Evolutionary conservation across 2,329 filamentous ascomycete genomes (phyloP), one percentile per base, ranked within the genome.

Genomic region (Elsinoe australis): DNA sequence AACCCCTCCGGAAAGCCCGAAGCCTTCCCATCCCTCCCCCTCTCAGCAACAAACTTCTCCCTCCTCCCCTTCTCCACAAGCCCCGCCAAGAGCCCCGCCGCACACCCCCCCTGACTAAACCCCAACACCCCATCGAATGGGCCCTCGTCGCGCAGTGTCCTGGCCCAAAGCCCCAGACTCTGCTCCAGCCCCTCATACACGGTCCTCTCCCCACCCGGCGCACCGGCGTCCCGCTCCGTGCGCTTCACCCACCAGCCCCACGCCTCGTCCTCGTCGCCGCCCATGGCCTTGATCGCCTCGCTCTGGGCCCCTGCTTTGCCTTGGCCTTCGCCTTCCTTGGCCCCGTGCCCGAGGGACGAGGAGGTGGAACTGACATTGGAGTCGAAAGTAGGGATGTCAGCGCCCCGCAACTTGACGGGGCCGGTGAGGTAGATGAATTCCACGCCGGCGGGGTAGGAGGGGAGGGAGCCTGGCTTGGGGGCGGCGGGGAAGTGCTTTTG

Each of bases 101-200:
- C 69, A 1, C 80, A 81, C 4, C 76, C 87, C 14, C 87, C 87
- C 67, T 94, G 87, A 53, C 79, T 85, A 68, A 94, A 94, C 0
- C 87, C 88, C 24, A 89, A 69, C 0, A 90, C 82, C 5, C 82
- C 87, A 59, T 90, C 85, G 34, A 90, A 77, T 1, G 82, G 82
- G 0, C 79, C 83, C 5, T 80, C 75, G 1, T 75, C 72, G 21
- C 68, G 64, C 19, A 94, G 76, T 0, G 78, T 67, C 4, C 71
- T 62, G 0, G 84, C 84, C 5, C 95, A 66, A 2, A 68, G 61
- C 0, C 61, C 66, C 56, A 95, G 73, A 1, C 86, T 86, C 14
- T 75, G 66, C 12, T 83, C 77, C 1, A 95, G 65, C 0, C 80
- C 77, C 4, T 74, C 71, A 65, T 94, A 95, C 3, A 52, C 56